These are phyloP conservation scores for Fusarium sp. DNA, from an alignment of 2,329 filamentous ascomycete genomes.

Conservation along the genomic window DNA sequence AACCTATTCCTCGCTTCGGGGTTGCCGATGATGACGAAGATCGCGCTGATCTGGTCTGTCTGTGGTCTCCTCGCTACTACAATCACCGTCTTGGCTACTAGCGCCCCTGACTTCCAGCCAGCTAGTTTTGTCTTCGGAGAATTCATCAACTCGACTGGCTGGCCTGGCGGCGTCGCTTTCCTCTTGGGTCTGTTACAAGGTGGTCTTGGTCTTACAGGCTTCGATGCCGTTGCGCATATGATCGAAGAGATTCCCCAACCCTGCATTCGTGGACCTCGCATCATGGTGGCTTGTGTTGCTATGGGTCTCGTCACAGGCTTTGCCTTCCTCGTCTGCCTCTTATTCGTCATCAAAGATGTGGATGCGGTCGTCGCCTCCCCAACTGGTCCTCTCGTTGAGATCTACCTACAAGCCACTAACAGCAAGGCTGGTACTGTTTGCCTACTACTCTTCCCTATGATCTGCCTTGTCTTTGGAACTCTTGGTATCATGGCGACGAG, in stretches of 20 bases:
- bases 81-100: background rate
- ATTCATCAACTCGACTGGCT: background rate
- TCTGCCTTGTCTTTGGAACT: background rate
- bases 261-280: background rate
- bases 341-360: accelerated
- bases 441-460: background rate
- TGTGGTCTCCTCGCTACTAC: background rate
- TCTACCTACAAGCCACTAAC: background rate
- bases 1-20: background rate
- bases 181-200: background rate
- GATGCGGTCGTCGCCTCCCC: accelerated
- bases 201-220: accelerated
- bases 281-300: background rate
- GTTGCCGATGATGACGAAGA: background rate
- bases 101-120: background rate
- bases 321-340: background rate
- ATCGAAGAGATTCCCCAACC: background rate
- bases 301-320: background rate
- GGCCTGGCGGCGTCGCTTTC: background rate
- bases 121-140: background rate
- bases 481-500: background rate
- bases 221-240: background rate
- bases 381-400: background rate
- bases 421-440: background rate
- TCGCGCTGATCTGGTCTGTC: background rate